Evolutionary conservation across 1,284 basidiomycete genomes (phyloP).

Genomic region (Ceratobasidium sp.): DNA sequence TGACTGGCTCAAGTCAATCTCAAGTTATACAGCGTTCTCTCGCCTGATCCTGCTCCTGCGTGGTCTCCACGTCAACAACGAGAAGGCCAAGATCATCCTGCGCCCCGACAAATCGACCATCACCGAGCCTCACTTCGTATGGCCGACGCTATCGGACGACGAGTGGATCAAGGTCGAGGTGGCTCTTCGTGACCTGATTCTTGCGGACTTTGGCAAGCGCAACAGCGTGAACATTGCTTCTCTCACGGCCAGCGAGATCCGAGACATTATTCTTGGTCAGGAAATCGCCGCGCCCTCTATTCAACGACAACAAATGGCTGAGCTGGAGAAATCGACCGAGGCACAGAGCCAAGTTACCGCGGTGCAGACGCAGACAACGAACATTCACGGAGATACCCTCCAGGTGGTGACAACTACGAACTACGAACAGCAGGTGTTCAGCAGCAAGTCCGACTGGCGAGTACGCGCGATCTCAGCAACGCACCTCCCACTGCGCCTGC

Average conservation of each 20-base stretch:
- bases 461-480: constrained; percentile 96
- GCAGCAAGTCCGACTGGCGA: constrained; percentile 99
- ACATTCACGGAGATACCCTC: constrained; percentile 96
- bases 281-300: constrained; percentile 88
- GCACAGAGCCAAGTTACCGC: constrained; percentile 96
- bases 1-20: constrained; percentile 99
- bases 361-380: constrained; percentile 96
- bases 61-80: constrained; percentile 98
- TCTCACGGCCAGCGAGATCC: constrained; percentile 93
- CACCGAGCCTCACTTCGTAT: constrained; percentile 98
- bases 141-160: constrained; percentile 94
- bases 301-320: constrained; percentile 99
- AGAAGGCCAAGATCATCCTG: constrained; percentile 96
- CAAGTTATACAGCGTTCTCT: constrained; percentile 99
- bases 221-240: constrained; percentile 99
- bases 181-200: constrained; percentile 92
- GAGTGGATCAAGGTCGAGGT: constrained; percentile 99
- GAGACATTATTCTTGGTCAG: constrained; percentile 96
- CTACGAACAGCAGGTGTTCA: constrained; percentile 98
- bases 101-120: constrained; percentile 94
- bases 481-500: constrained; percentile 93
- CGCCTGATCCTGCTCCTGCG: constrained; percentile 95
- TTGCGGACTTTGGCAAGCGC: constrained; percentile 97
- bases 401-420: constrained; percentile 97
- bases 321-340: constrained; percentile 95